Evolutionary conservation across 225 moss, liverwort and hornwort genomes (phyloP).

Genomic region (Sphagnum tenellum): DNA sequence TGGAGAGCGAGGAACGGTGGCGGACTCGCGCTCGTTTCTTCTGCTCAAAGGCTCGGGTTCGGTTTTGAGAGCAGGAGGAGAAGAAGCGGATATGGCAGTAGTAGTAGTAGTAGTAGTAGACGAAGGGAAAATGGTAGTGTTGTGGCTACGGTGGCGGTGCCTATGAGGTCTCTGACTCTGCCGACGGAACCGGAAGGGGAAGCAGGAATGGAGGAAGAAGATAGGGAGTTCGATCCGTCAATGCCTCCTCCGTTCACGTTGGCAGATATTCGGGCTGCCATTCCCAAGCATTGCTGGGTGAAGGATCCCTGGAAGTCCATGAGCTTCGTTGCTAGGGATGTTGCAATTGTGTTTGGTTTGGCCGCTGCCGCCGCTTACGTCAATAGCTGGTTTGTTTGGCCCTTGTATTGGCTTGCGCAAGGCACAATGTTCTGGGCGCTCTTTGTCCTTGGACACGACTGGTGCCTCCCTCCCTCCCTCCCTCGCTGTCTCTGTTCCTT

Average conservation of each 20-base stretch:
- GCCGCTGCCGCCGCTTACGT: slow-evolving; percentile 76
- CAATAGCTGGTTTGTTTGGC: slow-evolving; percentile 87
- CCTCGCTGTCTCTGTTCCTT: background rate
- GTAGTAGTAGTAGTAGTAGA: too few species aligned
- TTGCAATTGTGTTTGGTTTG: slow-evolving; percentile 61
- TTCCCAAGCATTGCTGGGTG: slow-evolving; percentile 96
- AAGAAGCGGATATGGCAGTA: too few species aligned
- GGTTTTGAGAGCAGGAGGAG: too few species aligned
- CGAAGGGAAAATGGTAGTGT: too few species aligned
- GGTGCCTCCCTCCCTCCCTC: slow-evolving; percentile 11
- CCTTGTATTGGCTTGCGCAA: slow-evolving; percentile 89
- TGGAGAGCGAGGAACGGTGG: too few species aligned
- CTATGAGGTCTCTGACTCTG: slow-evolving; percentile 44
- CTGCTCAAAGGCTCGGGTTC: too few species aligned
- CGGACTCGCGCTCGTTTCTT: too few species aligned
- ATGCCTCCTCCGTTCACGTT: slow-evolving; percentile 71
- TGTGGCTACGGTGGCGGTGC: slow-evolving; percentile 38
- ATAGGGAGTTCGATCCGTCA: slow-evolving; percentile 37
- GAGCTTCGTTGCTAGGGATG: slow-evolving; percentile 72
- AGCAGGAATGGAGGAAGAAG: slow-evolving; percentile 7
- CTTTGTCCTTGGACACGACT: slow-evolving; percentile 91
- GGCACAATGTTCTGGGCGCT: slow-evolving; percentile 99
- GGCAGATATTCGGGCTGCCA: slow-evolving; percentile 73
- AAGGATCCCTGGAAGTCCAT: slow-evolving; percentile 76
- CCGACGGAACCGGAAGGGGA: slow-evolving; percentile 25